Percentiles rank a stretch among this genome's conserved stretches.
Conservation (phyloP, 2,329 filamentous ascomycete species). For the Sporothrix protearum region DNA sequence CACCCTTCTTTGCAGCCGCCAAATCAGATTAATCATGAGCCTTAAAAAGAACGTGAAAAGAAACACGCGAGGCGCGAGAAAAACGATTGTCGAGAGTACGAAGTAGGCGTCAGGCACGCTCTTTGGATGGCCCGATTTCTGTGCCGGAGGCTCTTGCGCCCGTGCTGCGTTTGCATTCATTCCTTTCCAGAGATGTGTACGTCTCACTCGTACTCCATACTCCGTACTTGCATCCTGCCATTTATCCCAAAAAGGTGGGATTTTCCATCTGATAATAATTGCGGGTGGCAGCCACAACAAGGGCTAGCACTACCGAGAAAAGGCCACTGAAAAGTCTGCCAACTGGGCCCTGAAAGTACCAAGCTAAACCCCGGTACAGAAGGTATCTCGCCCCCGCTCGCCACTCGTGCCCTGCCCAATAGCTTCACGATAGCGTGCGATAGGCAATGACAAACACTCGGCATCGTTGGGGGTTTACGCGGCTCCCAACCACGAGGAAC, state of each 20-base stretch:
- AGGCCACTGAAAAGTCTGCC: not conserved
- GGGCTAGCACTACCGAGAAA: not conserved
- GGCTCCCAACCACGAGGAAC: not conserved
- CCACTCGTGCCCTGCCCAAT: not conserved
- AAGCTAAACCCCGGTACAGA: not conserved
- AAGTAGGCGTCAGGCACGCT: not conserved
- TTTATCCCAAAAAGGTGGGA: not conserved
- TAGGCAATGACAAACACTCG: not conserved
- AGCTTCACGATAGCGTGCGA: not conserved
- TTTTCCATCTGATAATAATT: slow-evolving; percentile 22
- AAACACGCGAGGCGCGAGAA: not conserved
- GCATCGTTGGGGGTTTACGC: not conserved
- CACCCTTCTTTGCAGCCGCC: not conserved
- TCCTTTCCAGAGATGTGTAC: not conserved
- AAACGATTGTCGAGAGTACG: not conserved
- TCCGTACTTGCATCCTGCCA: not conserved
- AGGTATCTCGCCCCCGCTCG: not conserved
- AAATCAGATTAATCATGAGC: not conserved
- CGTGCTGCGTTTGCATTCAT: not conserved
- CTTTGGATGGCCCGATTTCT: not conserved
- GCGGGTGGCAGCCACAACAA: not conserved
- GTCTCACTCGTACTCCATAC: too few species aligned
- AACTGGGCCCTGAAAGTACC: not conserved
- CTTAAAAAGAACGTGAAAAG: not conserved
- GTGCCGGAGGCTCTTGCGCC: not conserved